Conservation (phyloP, 768 basidiomycete genomes). For the Suillus brevipes region DNA sequence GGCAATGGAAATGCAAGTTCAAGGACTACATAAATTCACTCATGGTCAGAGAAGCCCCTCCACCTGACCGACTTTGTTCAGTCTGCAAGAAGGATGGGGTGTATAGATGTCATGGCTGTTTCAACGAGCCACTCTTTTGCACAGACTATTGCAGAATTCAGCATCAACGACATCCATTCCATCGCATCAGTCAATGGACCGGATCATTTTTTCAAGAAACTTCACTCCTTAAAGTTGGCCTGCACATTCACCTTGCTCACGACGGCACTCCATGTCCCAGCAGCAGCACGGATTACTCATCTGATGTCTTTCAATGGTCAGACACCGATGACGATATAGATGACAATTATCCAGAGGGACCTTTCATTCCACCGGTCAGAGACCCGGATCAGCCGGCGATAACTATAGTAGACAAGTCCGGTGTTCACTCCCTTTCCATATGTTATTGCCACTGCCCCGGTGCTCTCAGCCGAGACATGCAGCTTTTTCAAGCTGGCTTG, state of each 20-base stretch:
- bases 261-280: neutral
- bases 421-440: neutral
- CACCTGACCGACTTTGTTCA: neutral
- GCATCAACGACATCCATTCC: neutral
- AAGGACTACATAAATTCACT: constrained; percentile 2
- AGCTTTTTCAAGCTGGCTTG: neutral
- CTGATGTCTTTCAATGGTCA: neutral
- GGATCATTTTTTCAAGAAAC: neutral
- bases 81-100: neutral
- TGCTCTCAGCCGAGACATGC: neutral
- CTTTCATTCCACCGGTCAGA: neutral
- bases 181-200: neutral
- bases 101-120: neutral
- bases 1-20: neutral
- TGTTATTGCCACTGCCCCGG: neutral
- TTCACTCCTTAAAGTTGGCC: neutral
- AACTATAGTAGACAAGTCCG: neutral
- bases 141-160: neutral
- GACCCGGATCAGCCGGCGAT: neutral
- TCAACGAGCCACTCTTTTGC: neutral
- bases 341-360: neutral
- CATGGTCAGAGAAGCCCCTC: neutral
- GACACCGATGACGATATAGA: neutral
- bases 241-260: neutral
- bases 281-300: neutral